Evolutionary conservation across 768 basidiomycete species (phyloP), one percentile per base, ranked within the genome.

Genomic region (Nidularia pulvinata): DNA sequence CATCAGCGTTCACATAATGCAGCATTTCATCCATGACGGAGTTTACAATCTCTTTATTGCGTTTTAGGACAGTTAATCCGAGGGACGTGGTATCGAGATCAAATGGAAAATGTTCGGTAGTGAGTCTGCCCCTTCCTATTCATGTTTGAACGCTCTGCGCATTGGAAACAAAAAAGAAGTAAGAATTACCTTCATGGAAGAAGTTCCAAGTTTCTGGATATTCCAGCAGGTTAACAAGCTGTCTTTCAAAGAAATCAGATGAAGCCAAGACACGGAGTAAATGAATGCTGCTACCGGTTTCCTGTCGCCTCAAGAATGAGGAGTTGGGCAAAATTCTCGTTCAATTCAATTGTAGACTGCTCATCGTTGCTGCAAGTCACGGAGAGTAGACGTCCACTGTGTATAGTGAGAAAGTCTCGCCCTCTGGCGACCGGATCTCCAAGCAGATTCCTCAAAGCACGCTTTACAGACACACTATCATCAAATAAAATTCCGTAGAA

Each of bases 1-100:
- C 80, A 55, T 85, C 80, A 6, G 66, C 58, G 50, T 79, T 73
- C 6, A 73, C 58, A 53, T 80, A 80, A 33, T 75, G 63, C 3
- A 85, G 71, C 76, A 85, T 85, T 52, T 84, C 80, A 57, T 84
- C 76, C 73, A 86, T 77, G 9, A 84, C 69, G 2, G 73, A 70
- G 34, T 65, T 61, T 2, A 71, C 69, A 10, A 74, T 59, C 9
- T 61, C 63, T 22, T 65, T 62, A 36, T 68, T 65, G 14, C 60
- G 62, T 54, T 65, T 52, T 32, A 73, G 65, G 33, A 83, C 69
- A 1, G 75, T 80, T 30, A 83, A 64, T 11, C 68, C 83, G 9
- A 85, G 51, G 4, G 84, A 82, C 0, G 84, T 85, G 0, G 83
- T 85, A 55, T 85, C 83, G 32, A 83, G 64, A 62, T 86, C 84